phyloP scores from a whole-genome alignment of 169 alveolate species.

The Theileria parva region DNA sequence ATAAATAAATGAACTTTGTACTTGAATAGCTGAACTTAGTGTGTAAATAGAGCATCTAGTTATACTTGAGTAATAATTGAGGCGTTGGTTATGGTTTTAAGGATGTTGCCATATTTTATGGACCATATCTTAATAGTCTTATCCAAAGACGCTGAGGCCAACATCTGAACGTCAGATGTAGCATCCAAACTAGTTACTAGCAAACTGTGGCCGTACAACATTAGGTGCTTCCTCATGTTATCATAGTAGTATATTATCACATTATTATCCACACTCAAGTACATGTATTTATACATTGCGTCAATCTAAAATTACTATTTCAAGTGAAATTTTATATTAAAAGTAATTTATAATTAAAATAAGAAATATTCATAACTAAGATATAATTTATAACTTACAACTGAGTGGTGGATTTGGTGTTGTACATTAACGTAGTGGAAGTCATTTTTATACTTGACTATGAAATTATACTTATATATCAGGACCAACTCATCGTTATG shows the following conservation, averaged over 20 bases:
- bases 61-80: background rate
- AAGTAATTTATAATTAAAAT: background rate
- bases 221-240: slow-evolving; percentile 75
- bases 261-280: slow-evolving; percentile 80
- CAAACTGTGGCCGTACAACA: slow-evolving; percentile 86
- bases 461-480: background rate
- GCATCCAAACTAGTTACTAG: slow-evolving; percentile 82
- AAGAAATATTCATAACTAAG: background rate
- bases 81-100: slow-evolving; percentile 32
- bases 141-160: slow-evolving; percentile 84
- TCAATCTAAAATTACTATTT: background rate
- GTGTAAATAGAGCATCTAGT: background rate
- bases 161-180: slow-evolving; percentile 76
- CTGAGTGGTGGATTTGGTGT: background rate
- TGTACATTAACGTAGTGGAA: background rate
- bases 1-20: background rate
- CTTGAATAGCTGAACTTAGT: background rate
- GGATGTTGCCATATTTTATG: slow-evolving; percentile 83
- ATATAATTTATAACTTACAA: background rate
- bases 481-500: background rate
- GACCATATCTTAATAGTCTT: slow-evolving; percentile 86
- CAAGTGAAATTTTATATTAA: background rate
- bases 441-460: background rate
- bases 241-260: slow-evolving; percentile 80
- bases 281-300: slow-evolving; percentile 45